phyloP scores from a whole-genome alignment of 306 rosid species.

The Adenanthera pavonina region DNA sequence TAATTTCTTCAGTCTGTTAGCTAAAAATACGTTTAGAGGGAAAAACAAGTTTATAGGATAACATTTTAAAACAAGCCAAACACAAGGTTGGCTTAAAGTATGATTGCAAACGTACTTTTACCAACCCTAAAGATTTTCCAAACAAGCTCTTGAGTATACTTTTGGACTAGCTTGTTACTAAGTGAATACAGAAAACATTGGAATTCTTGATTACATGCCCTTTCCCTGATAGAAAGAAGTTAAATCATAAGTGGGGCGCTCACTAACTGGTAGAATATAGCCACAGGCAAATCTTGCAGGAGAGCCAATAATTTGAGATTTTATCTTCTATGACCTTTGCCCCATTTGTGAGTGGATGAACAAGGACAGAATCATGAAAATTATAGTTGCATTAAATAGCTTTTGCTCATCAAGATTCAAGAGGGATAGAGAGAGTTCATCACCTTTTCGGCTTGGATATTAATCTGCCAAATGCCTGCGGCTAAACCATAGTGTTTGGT shows the following conservation, averaged over 20 bases:
- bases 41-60: no score
- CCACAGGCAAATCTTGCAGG: constrained; percentile 9
- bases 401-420: neutral
- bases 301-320: constrained; percentile 22
- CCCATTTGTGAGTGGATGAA: constrained; percentile 13
- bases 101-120: no score
- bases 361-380: constrained; percentile 27
- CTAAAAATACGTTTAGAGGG: no score
- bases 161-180: neutral
- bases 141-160: no score
- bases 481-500: neutral
- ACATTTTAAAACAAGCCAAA: no score
- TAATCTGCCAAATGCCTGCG: neutral
- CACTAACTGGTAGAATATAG: neutral
- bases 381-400: constrained; percentile 2
- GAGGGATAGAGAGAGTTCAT: neutral
- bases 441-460: neutral
- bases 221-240: neutral
- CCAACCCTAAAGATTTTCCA: no score
- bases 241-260: neutral
- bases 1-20: no score
- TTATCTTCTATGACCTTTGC: neutral
- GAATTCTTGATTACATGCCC: constrained; percentile 14
- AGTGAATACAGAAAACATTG: neutral
- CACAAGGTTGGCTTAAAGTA: no score